A percentile compares a stretch with the other conserved stretches of the same genome.
Conservation (phyloP, 2,329 filamentous ascomycete species). For the Cercospora canescens region DNA sequence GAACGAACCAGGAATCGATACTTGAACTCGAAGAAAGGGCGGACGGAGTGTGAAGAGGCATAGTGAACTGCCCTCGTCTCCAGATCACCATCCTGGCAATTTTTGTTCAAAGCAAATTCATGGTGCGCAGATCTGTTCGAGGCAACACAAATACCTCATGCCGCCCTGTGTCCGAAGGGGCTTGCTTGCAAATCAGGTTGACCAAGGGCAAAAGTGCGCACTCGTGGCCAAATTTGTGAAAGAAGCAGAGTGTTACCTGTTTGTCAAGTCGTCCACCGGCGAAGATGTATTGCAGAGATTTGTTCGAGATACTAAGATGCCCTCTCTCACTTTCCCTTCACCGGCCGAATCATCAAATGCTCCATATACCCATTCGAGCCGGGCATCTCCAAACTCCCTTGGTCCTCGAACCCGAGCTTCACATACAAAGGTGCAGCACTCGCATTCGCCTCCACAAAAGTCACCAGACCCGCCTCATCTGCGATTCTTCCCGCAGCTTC, state of each 20-base stretch:
- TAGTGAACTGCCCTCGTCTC: neutral
- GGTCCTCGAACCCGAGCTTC: slow-evolving; percentile 16
- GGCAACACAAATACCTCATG: too few relatives aligned
- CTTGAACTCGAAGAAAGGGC: slow-evolving; percentile 6
- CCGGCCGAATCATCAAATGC: slow-evolving; percentile 10
- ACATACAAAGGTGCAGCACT: slow-evolving; percentile 21
- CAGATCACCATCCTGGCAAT: too few relatives aligned
- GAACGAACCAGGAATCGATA: neutral
- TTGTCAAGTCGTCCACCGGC: too few relatives aligned
- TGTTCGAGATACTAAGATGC: too few relatives aligned
- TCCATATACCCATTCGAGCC: slow-evolving; percentile 13
- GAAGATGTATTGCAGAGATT: too few relatives aligned
- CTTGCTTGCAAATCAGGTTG: too few relatives aligned
- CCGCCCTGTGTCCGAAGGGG: too few relatives aligned
- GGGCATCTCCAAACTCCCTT: slow-evolving; percentile 11
- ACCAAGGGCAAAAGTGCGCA: too few relatives aligned
- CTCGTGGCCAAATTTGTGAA: too few relatives aligned
- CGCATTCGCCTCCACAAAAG: slow-evolving; percentile 29
- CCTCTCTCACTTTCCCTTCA: neutral
- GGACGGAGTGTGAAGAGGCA: neutral
- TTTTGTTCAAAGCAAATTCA: too few relatives aligned
- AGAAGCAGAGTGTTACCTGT: too few relatives aligned
- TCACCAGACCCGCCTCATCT: slow-evolving; percentile 19
- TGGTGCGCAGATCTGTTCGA: too few relatives aligned
- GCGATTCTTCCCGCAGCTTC: slow-evolving; percentile 25